A percentile compares a stretch with the other conserved stretches of the same genome.
Evolutionary conservation across 1,284 basidiomycete species (phyloP).

Genomic region (Athelia sp.): DNA sequence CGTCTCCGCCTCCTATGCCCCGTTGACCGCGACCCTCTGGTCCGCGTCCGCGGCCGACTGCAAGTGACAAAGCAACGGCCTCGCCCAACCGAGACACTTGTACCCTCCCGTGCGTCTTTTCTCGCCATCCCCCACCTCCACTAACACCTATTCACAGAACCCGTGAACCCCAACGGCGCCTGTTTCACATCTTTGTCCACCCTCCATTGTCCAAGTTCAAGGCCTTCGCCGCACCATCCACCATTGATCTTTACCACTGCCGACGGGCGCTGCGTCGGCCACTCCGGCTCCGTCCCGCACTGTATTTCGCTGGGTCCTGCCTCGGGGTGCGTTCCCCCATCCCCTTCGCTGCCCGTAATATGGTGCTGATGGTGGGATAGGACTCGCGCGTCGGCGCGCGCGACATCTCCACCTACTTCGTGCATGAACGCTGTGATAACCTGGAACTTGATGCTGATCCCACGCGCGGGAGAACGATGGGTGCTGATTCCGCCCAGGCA

Average conservation of each 20-base stretch:
- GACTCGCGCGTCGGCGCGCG: slow-evolving; percentile 32
- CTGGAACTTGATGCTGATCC: slow-evolving; percentile 32
- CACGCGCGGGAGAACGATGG: slow-evolving; percentile 44
- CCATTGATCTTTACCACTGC: slow-evolving; percentile 26
- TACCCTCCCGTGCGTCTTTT: background rate
- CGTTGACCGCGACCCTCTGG: no score
- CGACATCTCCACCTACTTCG: slow-evolving; percentile 10
- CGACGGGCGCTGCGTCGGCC: slow-evolving; percentile 39
- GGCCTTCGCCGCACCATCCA: slow-evolving; percentile 7
- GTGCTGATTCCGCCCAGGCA: slow-evolving; percentile 39
- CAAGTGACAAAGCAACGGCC: background rate
- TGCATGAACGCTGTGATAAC: slow-evolving; percentile 18
- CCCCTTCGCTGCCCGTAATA: no score
- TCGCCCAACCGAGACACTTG: background rate
- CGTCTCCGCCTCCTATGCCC: no score
- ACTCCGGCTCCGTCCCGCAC: slow-evolving; percentile 25
- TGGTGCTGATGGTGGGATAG: no score
- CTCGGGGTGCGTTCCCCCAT: no score
- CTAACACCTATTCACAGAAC: slow-evolving; percentile 5
- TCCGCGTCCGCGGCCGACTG: no score
- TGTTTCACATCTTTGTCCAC: slow-evolving; percentile 10
- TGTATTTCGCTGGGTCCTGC: slow-evolving; percentile 8
- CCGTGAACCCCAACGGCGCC: slow-evolving; percentile 3
- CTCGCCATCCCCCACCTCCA: background rate
- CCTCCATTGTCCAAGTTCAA: slow-evolving; percentile 13